These are phyloP conservation scores for Phaeosphaeria sp. DNA, from an alignment of 2,329 filamentous ascomycete species.

Conservation along the genomic window DNA sequence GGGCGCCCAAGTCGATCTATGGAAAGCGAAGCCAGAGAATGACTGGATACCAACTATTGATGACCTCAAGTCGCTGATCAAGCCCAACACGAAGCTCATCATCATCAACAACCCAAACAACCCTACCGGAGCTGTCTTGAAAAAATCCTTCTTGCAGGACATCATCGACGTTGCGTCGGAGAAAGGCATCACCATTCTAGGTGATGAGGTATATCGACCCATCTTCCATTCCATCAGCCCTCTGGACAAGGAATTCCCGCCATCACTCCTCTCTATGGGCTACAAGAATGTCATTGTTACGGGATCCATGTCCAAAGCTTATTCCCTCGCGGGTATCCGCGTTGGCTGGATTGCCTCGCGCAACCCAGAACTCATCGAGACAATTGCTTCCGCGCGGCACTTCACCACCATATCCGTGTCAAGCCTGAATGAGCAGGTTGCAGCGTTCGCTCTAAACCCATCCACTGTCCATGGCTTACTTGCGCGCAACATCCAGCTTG, in stretches of 20 bases:
- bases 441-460: slow-evolving; percentile 73
- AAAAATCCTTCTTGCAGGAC: slow-evolving; percentile 63
- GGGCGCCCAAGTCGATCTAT: slow-evolving; percentile 78
- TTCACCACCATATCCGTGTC: slow-evolving; percentile 89
- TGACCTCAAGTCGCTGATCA: slow-evolving; percentile 70
- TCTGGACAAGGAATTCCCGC: slow-evolving; percentile 62
- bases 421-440: slow-evolving; percentile 80
- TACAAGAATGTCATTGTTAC: slow-evolving; percentile 76
- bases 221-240: slow-evolving; percentile 74
- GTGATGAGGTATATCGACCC: slow-evolving; percentile 84
- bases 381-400: slow-evolving; percentile 70
- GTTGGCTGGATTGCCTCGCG: slow-evolving; percentile 82
- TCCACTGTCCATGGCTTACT: slow-evolving; percentile 69
- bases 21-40: slow-evolving; percentile 71
- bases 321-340: slow-evolving; percentile 80
- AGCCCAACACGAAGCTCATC: slow-evolving; percentile 73
- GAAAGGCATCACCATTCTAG: slow-evolving; percentile 70
- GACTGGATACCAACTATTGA: slow-evolving; percentile 71
- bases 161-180: slow-evolving; percentile 69
- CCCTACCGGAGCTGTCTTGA: slow-evolving; percentile 75
- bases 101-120: slow-evolving; percentile 82
- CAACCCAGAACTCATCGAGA: slow-evolving; percentile 66
- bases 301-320: slow-evolving; percentile 85
- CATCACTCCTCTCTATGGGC: slow-evolving; percentile 73
- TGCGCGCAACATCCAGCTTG: slow-evolving; percentile 69